Base-by-base conservation (phyloP, 2,329 filamentous ascomycete genomes). In the Leptographium procerum region DNA sequence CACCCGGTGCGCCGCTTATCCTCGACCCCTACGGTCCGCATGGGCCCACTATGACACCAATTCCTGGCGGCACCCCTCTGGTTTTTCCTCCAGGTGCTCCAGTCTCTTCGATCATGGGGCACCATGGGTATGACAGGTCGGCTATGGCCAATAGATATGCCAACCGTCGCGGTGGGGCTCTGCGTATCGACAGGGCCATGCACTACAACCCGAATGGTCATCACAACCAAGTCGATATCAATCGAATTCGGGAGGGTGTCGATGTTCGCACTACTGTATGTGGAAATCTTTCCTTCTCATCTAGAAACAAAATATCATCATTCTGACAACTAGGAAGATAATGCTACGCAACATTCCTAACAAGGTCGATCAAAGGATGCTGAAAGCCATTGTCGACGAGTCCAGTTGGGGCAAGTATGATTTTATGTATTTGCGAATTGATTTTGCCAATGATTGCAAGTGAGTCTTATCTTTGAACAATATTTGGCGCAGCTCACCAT, bases 341-440 rank as follows among this genome's bases (percentile, higher is more conserved):
- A 96, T 97, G 92, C 73, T 96, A 34, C 86, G 92, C 45, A 96
- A 97, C 69, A 92, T 96, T 52, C 92, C 92, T 1, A 96, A 96
- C 73, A 90, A 91, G 66, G 85, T 96, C 58, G 83, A 90, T 65
- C 84, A 90, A 70, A 75, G 79, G 0, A 85, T 88, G 75, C 74
- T 96, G 19, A 95, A 95, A 75, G 72, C 77, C 0, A 85, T 95
- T 58, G 78, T 97, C 16, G 89, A 96, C 66, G 78, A 86, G 62
- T 87, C 85, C 19, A 89, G 85, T 69, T 83, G 80, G 72, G 91
- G 90, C 33, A 86, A 87, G 62, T 97, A 95, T 69, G 91, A 97
- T 68, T 97, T 97, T 71, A 84, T 95, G 77, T 99, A 99, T 69
- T 75, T 97, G 56, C 86, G 94, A 45, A 97, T 97, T 65, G 88